Percentiles rank a stretch among this genome's conserved stretches.
phyloP scores from a whole-genome alignment of 495 filamentous ascomycete species.

The Acidomyces sp. region DNA sequence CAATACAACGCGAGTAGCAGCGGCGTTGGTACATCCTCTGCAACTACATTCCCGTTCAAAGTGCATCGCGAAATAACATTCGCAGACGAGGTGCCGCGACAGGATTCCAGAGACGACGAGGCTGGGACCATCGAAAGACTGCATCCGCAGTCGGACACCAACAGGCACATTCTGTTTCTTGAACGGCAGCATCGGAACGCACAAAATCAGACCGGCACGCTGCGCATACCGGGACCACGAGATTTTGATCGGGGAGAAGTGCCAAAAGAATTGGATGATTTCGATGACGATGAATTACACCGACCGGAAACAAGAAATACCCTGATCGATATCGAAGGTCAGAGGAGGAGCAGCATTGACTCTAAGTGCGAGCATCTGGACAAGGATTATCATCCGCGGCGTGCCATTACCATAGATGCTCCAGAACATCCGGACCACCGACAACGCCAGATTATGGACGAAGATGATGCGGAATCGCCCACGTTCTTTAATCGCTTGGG shows the following conservation, averaged over 20 bases:
- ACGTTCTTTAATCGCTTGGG: slow-evolving; percentile 1
- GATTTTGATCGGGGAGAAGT: slow-evolving; percentile 70
- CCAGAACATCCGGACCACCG: slow-evolving; percentile 26
- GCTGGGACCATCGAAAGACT: too few species aligned
- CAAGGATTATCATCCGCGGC: slow-evolving; percentile 28
- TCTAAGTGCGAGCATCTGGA: slow-evolving; percentile 22
- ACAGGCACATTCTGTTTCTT: slow-evolving; percentile 69
- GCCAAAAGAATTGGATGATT: slow-evolving; percentile 47
- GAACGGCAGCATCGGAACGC: slow-evolving; percentile 62
- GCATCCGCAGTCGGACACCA: too few species aligned
- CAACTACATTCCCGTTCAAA: too few species aligned
- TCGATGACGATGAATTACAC: slow-evolving; percentile 18
- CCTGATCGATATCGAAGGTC: not conserved
- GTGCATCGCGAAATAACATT: slow-evolving; percentile 45
- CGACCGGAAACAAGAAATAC: slow-evolving; percentile 10
- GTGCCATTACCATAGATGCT: slow-evolving; percentile 38
- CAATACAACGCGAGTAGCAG: slow-evolving; percentile 6
- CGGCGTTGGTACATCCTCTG: too few species aligned
- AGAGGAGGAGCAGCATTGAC: not conserved
- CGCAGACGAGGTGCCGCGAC: slow-evolving; percentile 38
- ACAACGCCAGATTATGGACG: not conserved
- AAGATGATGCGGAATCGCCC: not conserved
- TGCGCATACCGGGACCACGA: slow-evolving; percentile 76
- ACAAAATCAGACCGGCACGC: slow-evolving; percentile 48
- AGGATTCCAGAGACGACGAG: slow-evolving; percentile 8